Evolutionary conservation across 495 filamentous ascomycete species (phyloP).

Genomic region (Bathelium albidoporum): DNA sequence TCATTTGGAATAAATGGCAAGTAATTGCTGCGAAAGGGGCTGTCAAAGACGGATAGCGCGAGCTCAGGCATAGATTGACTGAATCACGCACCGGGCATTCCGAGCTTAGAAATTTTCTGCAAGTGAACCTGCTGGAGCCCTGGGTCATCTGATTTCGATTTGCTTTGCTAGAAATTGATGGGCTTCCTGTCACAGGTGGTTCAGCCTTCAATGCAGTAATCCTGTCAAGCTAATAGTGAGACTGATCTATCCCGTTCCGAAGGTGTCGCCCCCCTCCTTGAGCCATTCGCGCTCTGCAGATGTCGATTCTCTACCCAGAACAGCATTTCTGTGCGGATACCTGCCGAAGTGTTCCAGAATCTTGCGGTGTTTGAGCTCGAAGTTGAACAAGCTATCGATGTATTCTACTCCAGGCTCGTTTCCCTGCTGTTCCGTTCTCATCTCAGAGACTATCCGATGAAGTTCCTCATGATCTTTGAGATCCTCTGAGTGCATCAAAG

Average conservation of each 20-base stretch:
- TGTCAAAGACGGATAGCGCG: no score
- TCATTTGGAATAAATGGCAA: no score
- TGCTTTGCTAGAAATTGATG: no score
- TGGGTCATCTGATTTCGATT: no score
- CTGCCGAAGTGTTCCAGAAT: conserved; percentile 31
- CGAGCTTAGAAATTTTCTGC: no score
- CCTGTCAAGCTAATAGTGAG: background rate
- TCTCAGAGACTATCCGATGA: conserved; percentile 14
- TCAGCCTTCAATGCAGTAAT: background rate
- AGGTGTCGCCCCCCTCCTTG: conserved; percentile 28
- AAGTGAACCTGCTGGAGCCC: no score
- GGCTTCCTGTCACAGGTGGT: background rate
- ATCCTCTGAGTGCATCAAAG: conserved; percentile 37
- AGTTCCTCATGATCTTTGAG: conserved; percentile 23
- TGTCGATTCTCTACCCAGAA: conserved; percentile 26
- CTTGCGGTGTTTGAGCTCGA: conserved; percentile 24
- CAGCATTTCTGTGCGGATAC: conserved; percentile 34
- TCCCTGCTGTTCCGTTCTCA: conserved; percentile 14
- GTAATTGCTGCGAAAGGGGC: no score
- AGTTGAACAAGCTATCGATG: conserved; percentile 6
- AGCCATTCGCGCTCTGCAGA: conserved; percentile 27
- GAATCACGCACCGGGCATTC: no score
- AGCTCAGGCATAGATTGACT: no score
- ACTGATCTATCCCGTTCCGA: conserved; percentile 18
- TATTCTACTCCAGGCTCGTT: conserved; percentile 12